Conservation (phyloP, 1,284 basidiomycete species). For the Entoloma clypeatum region DNA sequence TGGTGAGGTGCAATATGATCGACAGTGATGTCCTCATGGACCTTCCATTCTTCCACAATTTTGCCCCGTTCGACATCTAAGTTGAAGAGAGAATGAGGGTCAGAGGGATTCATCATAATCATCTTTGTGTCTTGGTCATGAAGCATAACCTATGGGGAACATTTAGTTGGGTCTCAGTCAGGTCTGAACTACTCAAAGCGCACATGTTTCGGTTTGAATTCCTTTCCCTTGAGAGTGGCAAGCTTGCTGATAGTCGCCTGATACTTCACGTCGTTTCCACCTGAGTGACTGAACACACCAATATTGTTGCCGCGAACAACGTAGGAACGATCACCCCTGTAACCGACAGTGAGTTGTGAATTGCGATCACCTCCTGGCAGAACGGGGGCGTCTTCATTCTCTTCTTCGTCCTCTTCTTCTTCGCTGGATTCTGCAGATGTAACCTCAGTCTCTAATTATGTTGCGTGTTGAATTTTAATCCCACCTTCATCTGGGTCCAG, state of each 20-base stretch:
- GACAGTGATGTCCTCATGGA: slow-evolving; percentile 85
- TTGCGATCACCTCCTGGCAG: slow-evolving; percentile 65
- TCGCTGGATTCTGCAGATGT: slow-evolving; percentile 42
- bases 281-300: slow-evolving; percentile 90
- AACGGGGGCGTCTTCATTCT: slow-evolving; percentile 44
- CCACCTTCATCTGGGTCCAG: slow-evolving; percentile 59
- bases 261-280: slow-evolving; percentile 81
- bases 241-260: slow-evolving; percentile 87
- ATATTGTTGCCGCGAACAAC: slow-evolving; percentile 96
- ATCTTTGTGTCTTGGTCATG: slow-evolving; percentile 97
- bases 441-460: not conserved
- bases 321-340: slow-evolving; percentile 95
- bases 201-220: slow-evolving; percentile 86
- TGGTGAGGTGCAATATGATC: slow-evolving; percentile 88
- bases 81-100: slow-evolving; percentile 84
- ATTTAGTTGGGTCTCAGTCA: slow-evolving; percentile 6
- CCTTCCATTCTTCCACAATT: slow-evolving; percentile 98
- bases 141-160: slow-evolving; percentile 80
- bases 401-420: slow-evolving; percentile 55
- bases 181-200: not conserved
- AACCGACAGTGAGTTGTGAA: slow-evolving; percentile 90
- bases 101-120: slow-evolving; percentile 85
- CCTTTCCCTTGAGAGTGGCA: slow-evolving; percentile 76
- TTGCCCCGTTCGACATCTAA: slow-evolving; percentile 97
- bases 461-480: too few species aligned